Evolutionary conservation across 75 land plant species (phyloP).

Genomic region (Selaginella moellendorffii): DNA sequence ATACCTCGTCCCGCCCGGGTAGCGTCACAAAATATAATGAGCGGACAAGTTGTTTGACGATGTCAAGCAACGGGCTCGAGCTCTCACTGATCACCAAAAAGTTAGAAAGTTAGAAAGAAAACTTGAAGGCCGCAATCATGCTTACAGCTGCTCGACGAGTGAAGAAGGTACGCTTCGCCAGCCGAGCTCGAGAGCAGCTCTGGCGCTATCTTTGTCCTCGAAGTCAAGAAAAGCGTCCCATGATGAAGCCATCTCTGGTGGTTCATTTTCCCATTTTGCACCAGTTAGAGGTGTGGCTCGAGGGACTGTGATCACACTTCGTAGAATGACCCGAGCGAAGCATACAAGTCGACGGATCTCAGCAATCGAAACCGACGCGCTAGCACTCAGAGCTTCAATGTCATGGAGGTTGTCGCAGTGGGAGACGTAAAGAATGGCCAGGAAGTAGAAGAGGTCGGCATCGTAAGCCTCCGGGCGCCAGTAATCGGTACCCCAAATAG

Average conservation of each 20-base stretch:
- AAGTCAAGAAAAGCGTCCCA: background rate
- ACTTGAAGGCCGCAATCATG: background rate
- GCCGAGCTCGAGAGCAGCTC: background rate
- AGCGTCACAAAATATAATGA: background rate
- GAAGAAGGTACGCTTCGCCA: too few relatives aligned
- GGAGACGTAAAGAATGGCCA: background rate
- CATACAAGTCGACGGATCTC: background rate
- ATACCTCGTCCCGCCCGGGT: background rate
- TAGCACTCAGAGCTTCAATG: background rate
- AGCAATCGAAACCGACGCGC: background rate
- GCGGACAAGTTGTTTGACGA: background rate
- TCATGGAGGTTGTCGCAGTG: background rate
- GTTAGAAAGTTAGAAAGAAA: background rate
- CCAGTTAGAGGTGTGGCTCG: background rate
- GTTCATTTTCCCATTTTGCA: background rate
- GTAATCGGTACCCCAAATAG: background rate
- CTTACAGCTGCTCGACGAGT: background rate
- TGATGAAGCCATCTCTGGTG: background rate
- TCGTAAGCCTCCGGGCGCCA: background rate
- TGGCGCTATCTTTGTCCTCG: background rate
- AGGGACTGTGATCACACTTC: background rate
- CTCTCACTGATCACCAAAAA: background rate
- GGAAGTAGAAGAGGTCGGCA: background rate
- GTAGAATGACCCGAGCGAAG: background rate
- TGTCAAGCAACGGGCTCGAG: background rate